These are phyloP conservation scores for Fusarium citri DNA, from an alignment of 2,329 filamentous ascomycete genomes.

Conservation along the genomic window DNA sequence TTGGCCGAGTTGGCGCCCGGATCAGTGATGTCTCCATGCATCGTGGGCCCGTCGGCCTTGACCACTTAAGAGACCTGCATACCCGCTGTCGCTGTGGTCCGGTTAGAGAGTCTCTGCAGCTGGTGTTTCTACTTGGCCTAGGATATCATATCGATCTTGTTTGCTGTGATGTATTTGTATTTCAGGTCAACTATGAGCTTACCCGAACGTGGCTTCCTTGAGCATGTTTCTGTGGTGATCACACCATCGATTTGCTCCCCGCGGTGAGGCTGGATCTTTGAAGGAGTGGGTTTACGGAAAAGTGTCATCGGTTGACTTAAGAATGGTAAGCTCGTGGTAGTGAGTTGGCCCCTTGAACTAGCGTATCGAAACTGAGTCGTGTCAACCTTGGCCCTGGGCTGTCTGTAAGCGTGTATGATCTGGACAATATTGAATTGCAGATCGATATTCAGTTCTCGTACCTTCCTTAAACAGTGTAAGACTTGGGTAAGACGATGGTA, in stretches of 20 bases:
- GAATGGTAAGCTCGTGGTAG: background rate
- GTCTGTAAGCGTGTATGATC: background rate
- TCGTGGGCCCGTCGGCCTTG: constrained; percentile 38
- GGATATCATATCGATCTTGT: constrained; percentile 13
- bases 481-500: background rate
- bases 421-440: background rate
- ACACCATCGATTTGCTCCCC: background rate
- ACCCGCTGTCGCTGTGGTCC: constrained; percentile 41
- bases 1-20: constrained; percentile 53
- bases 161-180: background rate
- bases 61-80: constrained; percentile 47
- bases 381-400: background rate
- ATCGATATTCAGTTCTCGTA: background rate
- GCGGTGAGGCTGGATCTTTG: constrained; percentile 9
- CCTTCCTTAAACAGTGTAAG: background rate
- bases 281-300: background rate
- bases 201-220: background rate
- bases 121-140: constrained; percentile 14
- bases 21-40: constrained; percentile 45
- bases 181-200: constrained; percentile 2
- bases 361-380: constrained; percentile 21
- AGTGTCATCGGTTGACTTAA: background rate
- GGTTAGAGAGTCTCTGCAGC: constrained; percentile 33
- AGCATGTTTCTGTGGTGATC: constrained; percentile 10
- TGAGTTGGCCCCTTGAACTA: constrained; percentile 25